phyloP scores from a whole-genome alignment of 345 rosid genomes.

The Dipteronia sinensis region DNA sequence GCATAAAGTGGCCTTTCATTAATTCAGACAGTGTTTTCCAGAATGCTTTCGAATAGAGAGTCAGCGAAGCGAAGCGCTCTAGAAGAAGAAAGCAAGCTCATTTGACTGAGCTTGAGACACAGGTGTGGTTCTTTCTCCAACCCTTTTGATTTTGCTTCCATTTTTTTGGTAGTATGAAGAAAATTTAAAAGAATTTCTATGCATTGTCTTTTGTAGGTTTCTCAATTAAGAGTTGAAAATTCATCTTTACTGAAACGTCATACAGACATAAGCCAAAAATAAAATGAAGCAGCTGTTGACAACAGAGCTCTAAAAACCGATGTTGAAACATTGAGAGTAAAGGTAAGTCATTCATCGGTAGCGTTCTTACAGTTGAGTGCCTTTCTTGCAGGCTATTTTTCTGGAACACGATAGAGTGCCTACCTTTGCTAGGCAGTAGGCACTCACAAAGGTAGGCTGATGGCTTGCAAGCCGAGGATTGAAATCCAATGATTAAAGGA shows the following conservation, averaged over 20 bases:
- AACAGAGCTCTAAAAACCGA: conserved; percentile 91
- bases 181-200: neutral
- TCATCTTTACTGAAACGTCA: conserved; percentile 63
- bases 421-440: neutral
- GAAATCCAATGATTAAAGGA: neutral
- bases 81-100: too few species aligned
- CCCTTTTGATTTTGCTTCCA: conserved; percentile 2
- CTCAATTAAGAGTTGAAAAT: conserved; percentile 80
- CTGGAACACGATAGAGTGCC: neutral
- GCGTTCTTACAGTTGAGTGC: conserved; percentile 3
- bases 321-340: conserved; percentile 86
- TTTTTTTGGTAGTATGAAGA: neutral
- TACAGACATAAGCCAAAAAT: conserved; percentile 69
- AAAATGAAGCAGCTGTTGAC: conserved; percentile 76
- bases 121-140: conserved; percentile 34
- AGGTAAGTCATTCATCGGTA: conserved; percentile 44
- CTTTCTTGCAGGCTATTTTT: conserved; percentile 2
- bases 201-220: conserved; percentile 48
- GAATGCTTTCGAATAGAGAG: conserved; percentile 97
- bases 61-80: conserved; percentile 94
- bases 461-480: neutral
- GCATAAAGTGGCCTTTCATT: too few species aligned
- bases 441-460: conserved; percentile 45
- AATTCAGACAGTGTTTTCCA: conserved; percentile 33
- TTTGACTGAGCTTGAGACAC: conserved; percentile 90